Base-by-base conservation (phyloP, 257 asterid species). In the Penstemon newberryi region DNA sequence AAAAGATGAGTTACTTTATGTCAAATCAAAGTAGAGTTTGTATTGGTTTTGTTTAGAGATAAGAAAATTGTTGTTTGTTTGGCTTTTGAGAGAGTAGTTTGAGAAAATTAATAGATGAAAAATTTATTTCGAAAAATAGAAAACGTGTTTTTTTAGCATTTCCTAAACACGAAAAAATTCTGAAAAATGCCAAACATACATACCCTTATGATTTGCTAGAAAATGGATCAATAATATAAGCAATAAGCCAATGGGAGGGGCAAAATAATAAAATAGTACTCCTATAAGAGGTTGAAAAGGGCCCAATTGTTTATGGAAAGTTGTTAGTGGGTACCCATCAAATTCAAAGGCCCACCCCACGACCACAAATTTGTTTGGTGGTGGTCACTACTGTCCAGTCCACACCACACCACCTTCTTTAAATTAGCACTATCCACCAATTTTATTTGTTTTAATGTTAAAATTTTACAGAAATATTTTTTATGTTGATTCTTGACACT, bases 251-350 rank as follows among this genome's bases (percentile, higher is more conserved):
- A 7, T 15, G 18, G 18, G 18, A 15, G 18, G 18, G 18, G 18
- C 18, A 15, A 15, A 15, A 15, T 15, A 15, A 15, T 15, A 15
- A 15, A 15, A 15, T 15, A 15, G 18, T 15, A 15, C 18, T 15
- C 18, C 18, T 15, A 15, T 6, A 7, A 54, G 51, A 52, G 13
- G 69, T 68, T 73, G 40, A 71, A 58, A 56, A 71, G 62, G 67
- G 66, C 51, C 65, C 63, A 57, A 36, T 12, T 44, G 77, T 61
- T 73, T 46, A 38, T 73, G 52, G 80, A 80, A 75, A 74, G 79
- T 75, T 66, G 75, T 70, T 77, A 69, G 77, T 79, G 86, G 80
- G 86, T 56, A 76, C 73, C 78, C 84, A 75, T 80, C 80, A 38
- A 40, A 82, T 69, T 81, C 85, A 76, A 59, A 81, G 82, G 67